These are phyloP conservation scores for Blastobotrys petasosporus DNA, from an alignment of 1,139 yeast species.

Conservation along the genomic window DNA sequence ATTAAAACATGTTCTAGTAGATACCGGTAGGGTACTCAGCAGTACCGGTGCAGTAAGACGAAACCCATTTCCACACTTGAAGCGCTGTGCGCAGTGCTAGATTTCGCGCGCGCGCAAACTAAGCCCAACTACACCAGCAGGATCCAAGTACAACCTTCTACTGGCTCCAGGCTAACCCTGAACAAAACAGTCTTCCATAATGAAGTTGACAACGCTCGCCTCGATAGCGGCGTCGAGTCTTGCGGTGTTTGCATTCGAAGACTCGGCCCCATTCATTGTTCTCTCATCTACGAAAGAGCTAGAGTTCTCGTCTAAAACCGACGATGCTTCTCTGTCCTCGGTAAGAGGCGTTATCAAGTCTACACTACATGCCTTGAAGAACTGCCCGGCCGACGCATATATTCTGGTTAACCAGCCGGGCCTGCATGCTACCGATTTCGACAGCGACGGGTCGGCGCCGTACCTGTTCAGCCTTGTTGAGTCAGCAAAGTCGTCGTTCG, in stretches of 20 bases:
- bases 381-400: constrained; percentile 36
- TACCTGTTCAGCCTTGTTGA: constrained; percentile 24
- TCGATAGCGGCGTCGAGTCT: constrained; percentile 2
- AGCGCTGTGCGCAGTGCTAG: too few relatives aligned
- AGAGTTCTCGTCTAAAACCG: neutral
- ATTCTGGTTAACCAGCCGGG: constrained; percentile 35
- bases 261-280: constrained; percentile 20
- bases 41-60: too few relatives aligned
- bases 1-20: too few relatives aligned
- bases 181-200: neutral
- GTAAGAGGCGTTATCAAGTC: constrained; percentile 9
- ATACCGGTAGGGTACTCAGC: too few relatives aligned
- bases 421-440: constrained; percentile 31
- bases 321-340: constrained; percentile 9
- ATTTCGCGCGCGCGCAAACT: neutral
- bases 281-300: constrained; percentile 14
- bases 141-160: too few relatives aligned
- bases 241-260: constrained; percentile 15
- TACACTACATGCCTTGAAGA: constrained; percentile 20
- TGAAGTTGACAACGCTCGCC: constrained; percentile 1
- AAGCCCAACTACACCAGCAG: neutral
- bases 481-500: constrained; percentile 23
- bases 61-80: too few relatives aligned
- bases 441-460: constrained; percentile 15
- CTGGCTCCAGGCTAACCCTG: neutral